A percentile compares a stretch with the other conserved stretches of the same genome.
Conservation (phyloP, 192 early-diverging fungal genomes). For the Ambispora gerdemannii region DNA sequence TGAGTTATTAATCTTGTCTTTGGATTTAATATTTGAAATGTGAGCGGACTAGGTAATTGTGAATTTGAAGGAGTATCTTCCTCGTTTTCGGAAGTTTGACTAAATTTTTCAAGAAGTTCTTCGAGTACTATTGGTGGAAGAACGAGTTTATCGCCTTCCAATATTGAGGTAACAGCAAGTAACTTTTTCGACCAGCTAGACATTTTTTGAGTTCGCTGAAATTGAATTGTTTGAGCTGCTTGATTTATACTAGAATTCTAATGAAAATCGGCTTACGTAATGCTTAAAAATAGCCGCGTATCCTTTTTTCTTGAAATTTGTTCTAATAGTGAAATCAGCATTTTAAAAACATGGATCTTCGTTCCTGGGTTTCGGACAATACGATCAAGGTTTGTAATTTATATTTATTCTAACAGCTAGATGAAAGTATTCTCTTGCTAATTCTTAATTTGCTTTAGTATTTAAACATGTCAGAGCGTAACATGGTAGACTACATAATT, state of each 20-base stretch:
- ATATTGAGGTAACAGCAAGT: neutral
- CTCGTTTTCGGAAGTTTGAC: neutral
- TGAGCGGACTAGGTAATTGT: constrained; percentile 55
- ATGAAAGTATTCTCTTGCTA: no score
- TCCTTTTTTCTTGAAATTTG: neutral
- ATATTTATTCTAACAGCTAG: neutral
- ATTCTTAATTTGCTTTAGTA: no score
- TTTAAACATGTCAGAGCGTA: neutral
- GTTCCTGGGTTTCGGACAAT: neutral
- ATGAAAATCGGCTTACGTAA: neutral
- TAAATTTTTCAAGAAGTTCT: constrained; percentile 34
- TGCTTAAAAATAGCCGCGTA: neutral
- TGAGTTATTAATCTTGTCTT: constrained; percentile 42
- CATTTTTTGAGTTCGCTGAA: neutral
- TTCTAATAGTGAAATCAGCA: neutral
- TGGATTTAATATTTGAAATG: constrained; percentile 57
- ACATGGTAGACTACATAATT: neutral
- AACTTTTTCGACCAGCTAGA: neutral
- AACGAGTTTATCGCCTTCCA: constrained; percentile 57
- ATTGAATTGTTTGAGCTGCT: neutral
- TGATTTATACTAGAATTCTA: neutral
- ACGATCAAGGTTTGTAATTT: neutral
- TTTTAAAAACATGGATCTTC: neutral
- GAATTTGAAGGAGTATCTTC: neutral
- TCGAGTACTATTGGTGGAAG: constrained; percentile 52